Conservation (phyloP, 176 grass and related monocot species). For the Calamus simplicifolius region DNA sequence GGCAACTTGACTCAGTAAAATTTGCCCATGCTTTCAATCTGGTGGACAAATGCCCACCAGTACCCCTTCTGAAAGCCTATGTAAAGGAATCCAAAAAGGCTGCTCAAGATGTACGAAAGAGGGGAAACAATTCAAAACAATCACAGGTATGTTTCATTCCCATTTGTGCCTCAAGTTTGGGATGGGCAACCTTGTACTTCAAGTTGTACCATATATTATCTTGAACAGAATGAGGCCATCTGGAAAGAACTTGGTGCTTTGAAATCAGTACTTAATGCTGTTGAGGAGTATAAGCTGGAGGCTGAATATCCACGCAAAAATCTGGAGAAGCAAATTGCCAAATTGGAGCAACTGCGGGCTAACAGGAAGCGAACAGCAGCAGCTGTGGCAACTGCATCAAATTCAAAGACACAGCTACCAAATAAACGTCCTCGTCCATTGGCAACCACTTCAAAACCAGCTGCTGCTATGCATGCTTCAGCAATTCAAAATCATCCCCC, state of each 20-base stretch:
- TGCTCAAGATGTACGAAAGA: slow-evolving; percentile 19
- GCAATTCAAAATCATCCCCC: too few species aligned
- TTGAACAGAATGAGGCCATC: slow-evolving; percentile 18
- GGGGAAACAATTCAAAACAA: slow-evolving; percentile 9
- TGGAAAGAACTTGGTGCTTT: slow-evolving; percentile 19
- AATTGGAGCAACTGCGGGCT: slow-evolving; percentile 18
- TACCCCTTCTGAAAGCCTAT: slow-evolving; percentile 38
- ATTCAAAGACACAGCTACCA: background rate
- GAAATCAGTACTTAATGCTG: slow-evolving; percentile 7
- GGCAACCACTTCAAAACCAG: too few species aligned
- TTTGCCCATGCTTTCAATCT: slow-evolving; percentile 28
- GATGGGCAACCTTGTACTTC: background rate
- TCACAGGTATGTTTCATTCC: slow-evolving; percentile 20
- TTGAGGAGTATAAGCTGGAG: slow-evolving; percentile 21
- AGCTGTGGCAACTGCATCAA: background rate
- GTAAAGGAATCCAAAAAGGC: slow-evolving; percentile 26
- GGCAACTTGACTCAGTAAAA: slow-evolving; percentile 14
- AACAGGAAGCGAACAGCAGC: slow-evolving; percentile 13
- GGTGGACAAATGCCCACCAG: slow-evolving; percentile 26
- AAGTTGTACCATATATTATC: background rate
- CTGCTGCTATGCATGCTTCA: too few species aligned
- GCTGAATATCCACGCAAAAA: slow-evolving; percentile 1
- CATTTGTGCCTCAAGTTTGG: background rate
- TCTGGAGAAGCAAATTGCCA: slow-evolving; percentile 26
- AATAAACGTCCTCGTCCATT: background rate